A percentile compares a stretch with the other conserved stretches of the same genome.
phyloP scores from a whole-genome alignment of 2,329 filamentous ascomycete genomes.

The Botrytis squamosa region DNA sequence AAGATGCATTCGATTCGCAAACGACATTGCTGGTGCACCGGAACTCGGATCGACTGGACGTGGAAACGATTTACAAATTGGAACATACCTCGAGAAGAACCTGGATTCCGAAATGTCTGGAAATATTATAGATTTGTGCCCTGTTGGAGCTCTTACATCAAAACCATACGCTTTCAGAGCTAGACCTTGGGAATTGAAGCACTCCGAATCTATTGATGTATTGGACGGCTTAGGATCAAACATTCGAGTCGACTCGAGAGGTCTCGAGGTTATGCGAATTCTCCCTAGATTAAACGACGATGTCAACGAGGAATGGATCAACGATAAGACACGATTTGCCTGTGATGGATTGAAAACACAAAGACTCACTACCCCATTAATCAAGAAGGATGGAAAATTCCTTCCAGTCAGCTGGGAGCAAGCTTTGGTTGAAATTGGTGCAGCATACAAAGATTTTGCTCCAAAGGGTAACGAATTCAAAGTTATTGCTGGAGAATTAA shows the following conservation, averaged over 20 bases:
- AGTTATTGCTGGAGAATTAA: conserved; percentile 84
- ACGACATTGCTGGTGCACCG: conserved; percentile 92
- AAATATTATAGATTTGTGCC: conserved; percentile 97
- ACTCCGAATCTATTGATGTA: conserved; percentile 94
- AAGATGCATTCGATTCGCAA: conserved; percentile 94
- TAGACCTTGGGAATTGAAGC: conserved; percentile 94
- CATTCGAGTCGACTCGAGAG: conserved; percentile 89
- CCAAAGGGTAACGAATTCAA: conserved; percentile 95
- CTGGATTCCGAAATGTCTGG: conserved; percentile 93
- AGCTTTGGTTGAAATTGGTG: conserved; percentile 81
- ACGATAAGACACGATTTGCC: conserved; percentile 96
- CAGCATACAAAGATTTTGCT: conserved; percentile 74
- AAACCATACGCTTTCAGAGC: conserved; percentile 98
- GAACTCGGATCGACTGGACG: conserved; percentile 92
- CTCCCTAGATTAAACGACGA: conserved; percentile 93
- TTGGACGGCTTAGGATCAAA: conserved; percentile 90
- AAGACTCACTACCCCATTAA: conserved; percentile 85
- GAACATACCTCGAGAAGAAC: conserved; percentile 93
- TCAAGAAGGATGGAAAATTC: conserved; percentile 87
- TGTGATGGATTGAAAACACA: conserved; percentile 97
- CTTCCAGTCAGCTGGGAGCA: conserved; percentile 94
- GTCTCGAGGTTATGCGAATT: conserved; percentile 93
- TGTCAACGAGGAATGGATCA: conserved; percentile 99
- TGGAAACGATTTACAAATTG: conserved; percentile 97
- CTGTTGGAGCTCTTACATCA: conserved; percentile 91